Evolutionary conservation across 306 rosid genomes (phyloP), one percentile per base, ranked within the genome.

Genomic region (Gastrolobium villosum): DNA sequence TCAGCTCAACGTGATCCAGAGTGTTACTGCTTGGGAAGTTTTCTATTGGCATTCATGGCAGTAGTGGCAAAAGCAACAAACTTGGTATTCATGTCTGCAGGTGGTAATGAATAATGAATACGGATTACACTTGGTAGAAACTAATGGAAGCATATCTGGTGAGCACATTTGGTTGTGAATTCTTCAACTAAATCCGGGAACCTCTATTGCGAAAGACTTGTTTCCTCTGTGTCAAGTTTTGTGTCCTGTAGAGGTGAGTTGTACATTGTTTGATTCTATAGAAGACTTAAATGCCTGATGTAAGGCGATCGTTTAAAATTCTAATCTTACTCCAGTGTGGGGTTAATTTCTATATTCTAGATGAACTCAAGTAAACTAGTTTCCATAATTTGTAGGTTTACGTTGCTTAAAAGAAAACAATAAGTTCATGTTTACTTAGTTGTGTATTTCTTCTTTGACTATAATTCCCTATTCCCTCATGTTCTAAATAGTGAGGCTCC

Each of bases 251-350:
- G 87, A 90, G 88, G 75, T 81, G 82, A 90, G 86, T 69, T 88
- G 91, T 88, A 90, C 89, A 88, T 90, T 83, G 82, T 84, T 85
- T 75, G 78, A 83, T 86, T 85, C 84, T 89, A 75, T 77, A 74
- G 74, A 78, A 85, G 83, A 84, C 83, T 79, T 65, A 2, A 82
- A 75, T 77, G 73, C 82, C 78, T 74, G 63, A 45, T 81, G 77
- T 52, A 32, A 82, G 79, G 86, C 54, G 39, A 48, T 61, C 61
- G 53, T 77, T 80, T 65, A 76, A 50, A 68, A 73, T 80, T 81
- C 88, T 74, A 72, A 84, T 87, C 62, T 83, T 72, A 69, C 84
- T 84, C 61, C 75, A 31, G 28, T 55, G 79, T 86, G 66, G 75
- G 72, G 61, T 77, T 65, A 54, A 78, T 72, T 77, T 71, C 53